Base-by-base conservation (phyloP, 768 basidiomycete genomes). In the Strobilomyces dryophilus region DNA sequence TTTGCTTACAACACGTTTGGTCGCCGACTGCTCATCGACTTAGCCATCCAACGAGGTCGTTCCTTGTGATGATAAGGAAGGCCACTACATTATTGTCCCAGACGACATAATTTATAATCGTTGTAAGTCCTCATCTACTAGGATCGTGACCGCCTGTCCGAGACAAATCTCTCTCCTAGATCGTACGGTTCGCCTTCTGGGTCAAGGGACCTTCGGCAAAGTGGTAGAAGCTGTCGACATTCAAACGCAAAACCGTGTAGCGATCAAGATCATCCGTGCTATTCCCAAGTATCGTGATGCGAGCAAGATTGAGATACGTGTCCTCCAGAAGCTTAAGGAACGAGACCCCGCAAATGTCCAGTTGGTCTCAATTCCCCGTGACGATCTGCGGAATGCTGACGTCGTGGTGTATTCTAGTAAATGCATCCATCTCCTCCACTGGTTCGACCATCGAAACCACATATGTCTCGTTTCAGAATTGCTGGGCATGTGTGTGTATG, bases 261-360 rank as follows among this genome's bases (percentile, higher is more conserved):
- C 97, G 47, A 93, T 99, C 76, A 99, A 99, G 79, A 95, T 99
- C 54, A 99, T 99, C 62, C 85, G 97, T 45, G 93, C 94, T 47
- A 95, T 99, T 47, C 95, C 92, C 47, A 99, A 98, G 74, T 99
- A 98, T 66, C 89, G 97, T 43, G 97, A 99, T 72, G 97, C 97
- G 12, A 94, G 92, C 71, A 95, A 92, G 76, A 98, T 98, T 55
- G 97, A 99, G 73, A 87, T 98, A 62, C 84, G 94, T 48, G 97
- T 99, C 18, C 79, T 99, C 43, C 85, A 94, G 71, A 87, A 87
- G 66, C 84, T 98, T 61, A 91, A 89, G 67, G 85, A 89, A 70
- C 80, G 85, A 50, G 95, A 99, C 75, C 89, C 92, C 14, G 71
- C 74, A 61, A 98, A 98, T 72, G 74, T 79, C 64, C 85, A 95